A percentile compares a stretch with the other conserved stretches of the same genome.
These are phyloP conservation scores for Periglandula ipomoeae DNA, from an alignment of 2,329 filamentous ascomycete species.

Conservation along the genomic window DNA sequence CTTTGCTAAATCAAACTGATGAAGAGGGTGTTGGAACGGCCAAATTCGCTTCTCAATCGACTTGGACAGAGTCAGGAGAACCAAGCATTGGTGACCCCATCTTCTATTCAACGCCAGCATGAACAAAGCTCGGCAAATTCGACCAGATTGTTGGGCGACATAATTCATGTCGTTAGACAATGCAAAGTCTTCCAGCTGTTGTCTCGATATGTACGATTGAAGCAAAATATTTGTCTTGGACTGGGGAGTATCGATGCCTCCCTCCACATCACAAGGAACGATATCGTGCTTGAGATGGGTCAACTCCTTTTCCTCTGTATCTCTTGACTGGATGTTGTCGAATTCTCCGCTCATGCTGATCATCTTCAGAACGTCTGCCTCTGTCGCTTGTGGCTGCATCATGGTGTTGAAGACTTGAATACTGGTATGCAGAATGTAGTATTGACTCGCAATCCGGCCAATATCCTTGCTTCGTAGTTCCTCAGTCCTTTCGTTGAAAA, in stretches of 20 bases:
- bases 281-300: slow-evolving; percentile 59
- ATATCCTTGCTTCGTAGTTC: slow-evolving; percentile 92
- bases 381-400: slow-evolving; percentile 79
- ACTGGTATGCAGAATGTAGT: slow-evolving; percentile 87
- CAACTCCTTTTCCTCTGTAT: slow-evolving; percentile 86
- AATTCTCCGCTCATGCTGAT: slow-evolving; percentile 97
- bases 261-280: slow-evolving; percentile 70
- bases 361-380: slow-evolving; percentile 92
- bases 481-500: slow-evolving; percentile 91
- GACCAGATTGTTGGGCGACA: slow-evolving; percentile 87
- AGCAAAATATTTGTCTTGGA: slow-evolving; percentile 93
- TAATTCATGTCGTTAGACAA: slow-evolving; percentile 87
- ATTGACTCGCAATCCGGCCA: slow-evolving; percentile 93
- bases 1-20: slow-evolving; percentile 86
- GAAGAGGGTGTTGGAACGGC: slow-evolving; percentile 89
- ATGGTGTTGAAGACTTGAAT: slow-evolving; percentile 93
- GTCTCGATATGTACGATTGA: slow-evolving; percentile 86
- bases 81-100: slow-evolving; percentile 93
- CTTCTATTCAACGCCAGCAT: slow-evolving; percentile 94
- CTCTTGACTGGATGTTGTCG: slow-evolving; percentile 88
- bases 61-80: slow-evolving; percentile 85
- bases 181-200: slow-evolving; percentile 85
- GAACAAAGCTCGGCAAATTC: slow-evolving; percentile 90
- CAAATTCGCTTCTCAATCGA: slow-evolving; percentile 95
- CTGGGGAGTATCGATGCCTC: slow-evolving; percentile 61